A percentile compares a stretch with the other conserved stretches of the same genome.
phyloP scores from a whole-genome alignment of 2,329 filamentous ascomycete species.

The Drechslerella stenobrocha region DNA sequence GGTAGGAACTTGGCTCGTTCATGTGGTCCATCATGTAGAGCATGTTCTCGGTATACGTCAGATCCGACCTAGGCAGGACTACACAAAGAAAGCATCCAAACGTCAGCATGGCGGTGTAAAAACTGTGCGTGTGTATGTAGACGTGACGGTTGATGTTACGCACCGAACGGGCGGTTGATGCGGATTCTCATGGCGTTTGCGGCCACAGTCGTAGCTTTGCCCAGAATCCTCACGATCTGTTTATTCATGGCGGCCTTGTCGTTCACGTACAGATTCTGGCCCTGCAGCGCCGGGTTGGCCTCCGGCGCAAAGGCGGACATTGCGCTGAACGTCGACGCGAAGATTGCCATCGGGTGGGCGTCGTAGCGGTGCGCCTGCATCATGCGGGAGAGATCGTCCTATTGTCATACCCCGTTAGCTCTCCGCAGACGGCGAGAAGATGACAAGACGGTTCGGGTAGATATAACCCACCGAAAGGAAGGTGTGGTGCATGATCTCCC shows the following conservation, averaged over 20 bases:
- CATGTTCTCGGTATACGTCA: slow-evolving; percentile 62
- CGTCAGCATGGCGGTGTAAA: background rate
- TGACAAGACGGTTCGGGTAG: background rate
- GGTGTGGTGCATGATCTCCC: slow-evolving; percentile 61
- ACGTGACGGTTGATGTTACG: slow-evolving; percentile 36
- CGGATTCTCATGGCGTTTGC: slow-evolving; percentile 62
- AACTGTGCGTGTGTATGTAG: background rate
- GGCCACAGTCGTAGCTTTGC: slow-evolving; percentile 61
- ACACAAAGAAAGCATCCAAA: background rate
- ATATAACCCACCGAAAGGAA: slow-evolving; percentile 53
- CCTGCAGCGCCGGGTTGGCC: slow-evolving; percentile 60
- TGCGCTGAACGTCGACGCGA: slow-evolving; percentile 60
- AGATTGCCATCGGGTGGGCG: slow-evolving; percentile 62
- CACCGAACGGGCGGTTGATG: slow-evolving; percentile 61
- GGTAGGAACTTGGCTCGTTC: slow-evolving; percentile 58
- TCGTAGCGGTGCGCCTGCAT: slow-evolving; percentile 53
- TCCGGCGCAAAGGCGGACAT: slow-evolving; percentile 61
- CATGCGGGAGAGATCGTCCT: slow-evolving; percentile 44
- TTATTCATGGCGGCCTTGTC: slow-evolving; percentile 59
- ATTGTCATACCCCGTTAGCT: background rate
- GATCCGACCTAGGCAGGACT: slow-evolving; percentile 37
- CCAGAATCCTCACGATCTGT: slow-evolving; percentile 61
- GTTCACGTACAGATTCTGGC: slow-evolving; percentile 61
- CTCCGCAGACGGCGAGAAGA: background rate
- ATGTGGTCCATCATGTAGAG: slow-evolving; percentile 62